A percentile compares a stretch with the other conserved stretches of the same genome.
Evolutionary conservation across 192 early-diverging fungal genomes (phyloP).

Genomic region (Entophlyctis helioformis): DNA sequence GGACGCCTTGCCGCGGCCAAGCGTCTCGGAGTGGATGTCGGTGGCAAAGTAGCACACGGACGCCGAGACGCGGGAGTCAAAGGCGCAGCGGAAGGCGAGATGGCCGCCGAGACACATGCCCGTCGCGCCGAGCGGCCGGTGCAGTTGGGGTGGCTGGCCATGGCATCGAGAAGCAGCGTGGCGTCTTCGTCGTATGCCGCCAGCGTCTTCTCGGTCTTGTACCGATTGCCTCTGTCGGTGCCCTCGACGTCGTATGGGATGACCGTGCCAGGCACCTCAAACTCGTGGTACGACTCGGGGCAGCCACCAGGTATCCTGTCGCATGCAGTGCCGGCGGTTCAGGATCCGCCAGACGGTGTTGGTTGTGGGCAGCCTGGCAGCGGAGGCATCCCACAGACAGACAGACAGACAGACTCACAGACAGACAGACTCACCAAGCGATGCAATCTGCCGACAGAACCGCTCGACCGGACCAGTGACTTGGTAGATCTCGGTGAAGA

Average conservation of each 20-base stretch:
- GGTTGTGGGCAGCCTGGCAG: too few species aligned
- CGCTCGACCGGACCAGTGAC: constrained; percentile 48
- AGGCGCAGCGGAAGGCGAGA: constrained; percentile 16
- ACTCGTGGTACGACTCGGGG: constrained; percentile 53
- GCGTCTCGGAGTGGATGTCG: constrained; percentile 45
- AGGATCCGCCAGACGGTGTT: too few species aligned
- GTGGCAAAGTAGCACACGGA: constrained; percentile 53
- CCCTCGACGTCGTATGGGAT: constrained; percentile 46
- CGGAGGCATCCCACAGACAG: too few species aligned
- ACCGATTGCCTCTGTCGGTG: constrained; percentile 44
- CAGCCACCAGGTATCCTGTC: constrained; percentile 40
- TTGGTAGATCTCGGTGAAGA: constrained; percentile 50
- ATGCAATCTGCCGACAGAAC: constrained; percentile 49
- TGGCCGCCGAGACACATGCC: constrained; percentile 10
- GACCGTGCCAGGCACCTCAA: constrained; percentile 34
- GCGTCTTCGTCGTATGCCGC: constrained; percentile 49
- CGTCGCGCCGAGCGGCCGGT: constrained; percentile 40
- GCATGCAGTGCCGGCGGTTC: background rate
- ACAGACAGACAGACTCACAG: too few species aligned
- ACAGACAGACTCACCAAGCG: constrained; percentile 15
- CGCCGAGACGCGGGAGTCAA: constrained; percentile 40
- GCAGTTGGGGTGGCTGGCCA: constrained; percentile 35
- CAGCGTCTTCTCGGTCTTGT: constrained; percentile 44
- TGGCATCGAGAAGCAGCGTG: constrained; percentile 32
- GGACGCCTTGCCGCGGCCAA: constrained; percentile 28